phyloP scores from a whole-genome alignment of 306 rosid species.

The Pyrus bretschneideri region DNA sequence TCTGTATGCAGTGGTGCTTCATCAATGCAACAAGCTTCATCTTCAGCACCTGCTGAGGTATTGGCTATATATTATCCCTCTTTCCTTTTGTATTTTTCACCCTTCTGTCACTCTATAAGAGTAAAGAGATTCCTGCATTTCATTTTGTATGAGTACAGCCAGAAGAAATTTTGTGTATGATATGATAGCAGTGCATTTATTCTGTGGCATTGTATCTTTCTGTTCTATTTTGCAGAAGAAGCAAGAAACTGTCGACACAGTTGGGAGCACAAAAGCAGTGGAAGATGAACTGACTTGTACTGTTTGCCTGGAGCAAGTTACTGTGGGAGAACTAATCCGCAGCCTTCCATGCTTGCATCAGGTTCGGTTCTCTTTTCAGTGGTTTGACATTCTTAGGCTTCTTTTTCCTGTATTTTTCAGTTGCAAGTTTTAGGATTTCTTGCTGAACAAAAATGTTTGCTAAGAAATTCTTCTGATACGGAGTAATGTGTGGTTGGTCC shows the following conservation, averaged over 20 bases:
- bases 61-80: neutral
- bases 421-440: neutral
- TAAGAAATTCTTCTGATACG: neutral
- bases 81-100: neutral
- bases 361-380: slow-evolving; percentile 32
- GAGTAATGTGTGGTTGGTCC: neutral
- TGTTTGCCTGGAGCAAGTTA: slow-evolving; percentile 96
- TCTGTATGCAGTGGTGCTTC: slow-evolving; percentile 39
- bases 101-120: neutral
- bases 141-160: neutral
- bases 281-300: slow-evolving; percentile 95
- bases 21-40: slow-evolving; percentile 51
- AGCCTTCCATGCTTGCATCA: slow-evolving; percentile 98
- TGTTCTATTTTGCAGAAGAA: slow-evolving; percentile 39
- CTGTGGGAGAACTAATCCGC: slow-evolving; percentile 75
- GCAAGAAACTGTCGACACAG: slow-evolving; percentile 45
- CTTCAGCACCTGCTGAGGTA: slow-evolving; percentile 73
- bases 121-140: neutral
- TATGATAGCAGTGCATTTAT: neutral
- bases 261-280: slow-evolving; percentile 47
- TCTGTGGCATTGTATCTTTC: neutral
- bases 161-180: neutral
- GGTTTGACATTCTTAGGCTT: neutral
- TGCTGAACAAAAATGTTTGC: neutral
- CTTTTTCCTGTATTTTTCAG: neutral